phyloP scores from a whole-genome alignment of 169 alveolate species.

The Plasmodium vinckei region DNA sequence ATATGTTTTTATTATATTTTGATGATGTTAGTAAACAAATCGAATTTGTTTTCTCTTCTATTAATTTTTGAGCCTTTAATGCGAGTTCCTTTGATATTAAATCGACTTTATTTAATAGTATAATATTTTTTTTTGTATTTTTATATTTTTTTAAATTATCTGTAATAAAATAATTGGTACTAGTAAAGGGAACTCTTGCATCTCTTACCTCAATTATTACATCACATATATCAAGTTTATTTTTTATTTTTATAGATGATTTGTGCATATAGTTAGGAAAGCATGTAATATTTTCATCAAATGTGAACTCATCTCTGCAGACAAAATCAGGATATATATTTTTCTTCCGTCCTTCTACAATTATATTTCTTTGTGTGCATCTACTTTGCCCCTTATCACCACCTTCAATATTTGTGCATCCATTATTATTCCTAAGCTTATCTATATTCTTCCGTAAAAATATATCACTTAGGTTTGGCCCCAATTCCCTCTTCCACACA shows the following conservation, averaged over 20 bases:
- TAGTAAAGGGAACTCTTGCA: conserved; percentile 81
- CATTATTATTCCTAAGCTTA: neutral
- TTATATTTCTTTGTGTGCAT: neutral
- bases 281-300: conserved; percentile 64
- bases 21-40: conserved; percentile 65
- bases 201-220: conserved; percentile 78
- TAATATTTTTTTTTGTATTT: conserved; percentile 46
- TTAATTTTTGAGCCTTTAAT: conserved; percentile 50
- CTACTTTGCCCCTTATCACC: too few relatives aligned
- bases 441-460: conserved; percentile 46
- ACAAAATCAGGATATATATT: conserved; percentile 31
- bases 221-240: conserved; percentile 64
- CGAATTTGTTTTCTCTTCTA: conserved; percentile 61
- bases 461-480: conserved; percentile 47
- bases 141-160: conserved; percentile 16
- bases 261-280: conserved; percentile 76
- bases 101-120: conserved; percentile 79
- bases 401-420: neutral
- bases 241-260: conserved; percentile 61
- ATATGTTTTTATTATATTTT: conserved; percentile 53
- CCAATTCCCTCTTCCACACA: conserved; percentile 74
- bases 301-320: conserved; percentile 43
- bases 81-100: conserved; percentile 69
- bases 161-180: conserved; percentile 73
- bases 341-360: neutral